These are phyloP conservation scores for Steccherinum ochraceum DNA, from an alignment of 768 basidiomycete genomes.

Conservation along the genomic window DNA sequence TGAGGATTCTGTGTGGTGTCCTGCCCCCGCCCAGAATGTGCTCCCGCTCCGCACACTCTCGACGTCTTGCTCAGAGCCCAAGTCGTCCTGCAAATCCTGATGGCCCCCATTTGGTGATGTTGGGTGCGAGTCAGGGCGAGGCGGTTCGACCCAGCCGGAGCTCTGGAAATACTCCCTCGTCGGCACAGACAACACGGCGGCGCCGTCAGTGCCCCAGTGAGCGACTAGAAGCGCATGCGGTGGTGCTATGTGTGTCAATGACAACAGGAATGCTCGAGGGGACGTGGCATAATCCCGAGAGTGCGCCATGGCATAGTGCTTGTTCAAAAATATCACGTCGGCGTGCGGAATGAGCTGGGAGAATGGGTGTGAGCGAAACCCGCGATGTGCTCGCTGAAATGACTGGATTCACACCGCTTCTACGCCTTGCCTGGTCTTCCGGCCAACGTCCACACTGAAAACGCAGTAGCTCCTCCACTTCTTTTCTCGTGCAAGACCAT, in stretches of 20 bases:
- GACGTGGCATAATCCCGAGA: slow-evolving; percentile 53
- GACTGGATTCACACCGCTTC: slow-evolving; percentile 55
- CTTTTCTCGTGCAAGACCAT: slow-evolving; percentile 75
- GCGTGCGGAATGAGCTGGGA: slow-evolving; percentile 75
- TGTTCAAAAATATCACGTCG: slow-evolving; percentile 76
- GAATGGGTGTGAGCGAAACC: slow-evolving; percentile 1
- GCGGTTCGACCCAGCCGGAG: slow-evolving; percentile 65
- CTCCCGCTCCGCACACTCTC: slow-evolving; percentile 60
- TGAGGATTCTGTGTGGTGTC: slow-evolving; percentile 43
- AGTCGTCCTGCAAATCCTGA: neutral
- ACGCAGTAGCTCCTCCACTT: slow-evolving; percentile 82
- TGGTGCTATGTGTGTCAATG: slow-evolving; percentile 58
- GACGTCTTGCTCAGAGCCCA: slow-evolving; percentile 19
- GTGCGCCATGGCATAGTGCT: slow-evolving; percentile 61
- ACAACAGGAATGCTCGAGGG: slow-evolving; percentile 73
- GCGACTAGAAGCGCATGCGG: slow-evolving; percentile 77
- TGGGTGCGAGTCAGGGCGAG: slow-evolving; percentile 17
- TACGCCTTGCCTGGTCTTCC: slow-evolving; percentile 68
- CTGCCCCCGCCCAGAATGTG: slow-evolving; percentile 66
- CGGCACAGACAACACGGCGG: slow-evolving; percentile 74
- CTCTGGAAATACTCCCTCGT: slow-evolving; percentile 85
- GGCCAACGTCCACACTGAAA: slow-evolving; percentile 73
- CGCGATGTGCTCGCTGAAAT: neutral
- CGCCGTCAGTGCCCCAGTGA: slow-evolving; percentile 75
- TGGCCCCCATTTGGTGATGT: slow-evolving; percentile 8